Percentiles rank a stretch among this genome's conserved stretches.
These are phyloP conservation scores for Chaetomium sp. DNA, from an alignment of 2,329 filamentous ascomycete genomes.

Conservation along the genomic window DNA sequence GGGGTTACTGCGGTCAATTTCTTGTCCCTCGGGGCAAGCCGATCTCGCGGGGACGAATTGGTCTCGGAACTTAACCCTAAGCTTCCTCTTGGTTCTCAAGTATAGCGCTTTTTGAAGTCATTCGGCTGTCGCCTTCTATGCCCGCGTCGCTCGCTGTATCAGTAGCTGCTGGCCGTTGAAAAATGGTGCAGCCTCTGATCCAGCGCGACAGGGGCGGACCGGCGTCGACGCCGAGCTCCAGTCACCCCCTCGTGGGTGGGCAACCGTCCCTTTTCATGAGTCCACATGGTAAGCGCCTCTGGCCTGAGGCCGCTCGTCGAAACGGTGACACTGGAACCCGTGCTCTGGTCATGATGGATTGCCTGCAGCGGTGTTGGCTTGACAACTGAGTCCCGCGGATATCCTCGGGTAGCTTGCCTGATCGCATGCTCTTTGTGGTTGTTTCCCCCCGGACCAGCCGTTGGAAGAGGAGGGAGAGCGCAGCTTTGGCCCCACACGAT, in stretches of 20 bases:
- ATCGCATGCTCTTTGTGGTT: slow-evolving; percentile 19
- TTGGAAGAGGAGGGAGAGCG: slow-evolving; percentile 38
- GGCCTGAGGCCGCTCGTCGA: slow-evolving; percentile 69
- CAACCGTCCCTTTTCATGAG: slow-evolving; percentile 65
- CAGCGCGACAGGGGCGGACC: slow-evolving; percentile 39
- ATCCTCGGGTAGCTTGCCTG: slow-evolving; percentile 21
- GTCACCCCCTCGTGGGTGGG: slow-evolving; percentile 45
- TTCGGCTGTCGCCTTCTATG: slow-evolving; percentile 60
- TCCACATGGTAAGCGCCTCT: slow-evolving; percentile 68
- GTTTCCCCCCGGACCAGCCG: slow-evolving; percentile 16
- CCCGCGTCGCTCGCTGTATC: slow-evolving; percentile 22
- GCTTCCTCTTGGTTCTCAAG: slow-evolving; percentile 62
- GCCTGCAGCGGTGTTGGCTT: slow-evolving; percentile 31
- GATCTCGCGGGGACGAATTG: slow-evolving; percentile 50
- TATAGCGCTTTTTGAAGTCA: slow-evolving; percentile 61
- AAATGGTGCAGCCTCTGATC: slow-evolving; percentile 35
- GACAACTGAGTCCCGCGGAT: slow-evolving; percentile 27
- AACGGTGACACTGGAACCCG: slow-evolving; percentile 56
- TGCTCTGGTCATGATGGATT: slow-evolving; percentile 43
- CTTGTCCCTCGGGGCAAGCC: slow-evolving; percentile 28
- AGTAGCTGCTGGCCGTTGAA: slow-evolving; percentile 38
- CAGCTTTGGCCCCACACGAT: slow-evolving; percentile 42
- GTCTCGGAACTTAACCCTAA: slow-evolving; percentile 98
- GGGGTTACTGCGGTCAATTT: slow-evolving; percentile 28
- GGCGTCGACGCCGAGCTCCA: slow-evolving; percentile 45